Evolutionary conservation across 2,329 filamentous ascomycete species (phyloP).

Genomic region (Kalmusia sp.): DNA sequence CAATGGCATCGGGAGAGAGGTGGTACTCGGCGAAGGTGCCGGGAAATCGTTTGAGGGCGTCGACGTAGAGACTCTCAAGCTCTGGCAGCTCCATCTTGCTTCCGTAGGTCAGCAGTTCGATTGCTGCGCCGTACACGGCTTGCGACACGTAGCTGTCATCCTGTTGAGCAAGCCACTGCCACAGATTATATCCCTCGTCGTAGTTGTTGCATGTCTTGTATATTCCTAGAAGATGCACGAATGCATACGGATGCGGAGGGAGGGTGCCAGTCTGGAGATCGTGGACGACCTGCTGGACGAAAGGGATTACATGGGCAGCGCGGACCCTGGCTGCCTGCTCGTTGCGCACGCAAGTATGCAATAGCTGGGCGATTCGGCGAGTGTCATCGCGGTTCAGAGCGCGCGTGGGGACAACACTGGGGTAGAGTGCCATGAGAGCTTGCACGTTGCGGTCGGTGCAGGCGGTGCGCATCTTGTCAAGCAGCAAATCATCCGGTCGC

Average conservation of each 20-base stretch:
- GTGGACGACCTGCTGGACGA: conserved; percentile 48
- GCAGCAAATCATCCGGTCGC: neutral
- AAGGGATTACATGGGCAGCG: conserved; percentile 25
- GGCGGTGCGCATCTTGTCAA: conserved; percentile 25
- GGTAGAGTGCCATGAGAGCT: conserved; percentile 36
- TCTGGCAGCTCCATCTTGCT: conserved; percentile 46
- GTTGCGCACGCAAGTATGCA: conserved; percentile 46
- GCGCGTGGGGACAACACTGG: conserved; percentile 21
- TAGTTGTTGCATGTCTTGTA: conserved; percentile 55
- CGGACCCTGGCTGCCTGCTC: conserved; percentile 8
- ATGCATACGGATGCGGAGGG: conserved; percentile 46
- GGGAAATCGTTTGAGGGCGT: conserved; percentile 56
- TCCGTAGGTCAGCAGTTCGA: conserved; percentile 56
- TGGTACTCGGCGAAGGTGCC: conserved; percentile 56
- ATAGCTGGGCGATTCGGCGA: conserved; percentile 40
- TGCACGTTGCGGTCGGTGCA: conserved; percentile 22
- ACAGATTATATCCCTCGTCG: conserved; percentile 50
- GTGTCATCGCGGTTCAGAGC: conserved; percentile 30
- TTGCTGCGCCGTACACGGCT: conserved; percentile 57
- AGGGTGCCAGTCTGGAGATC: conserved; percentile 48
- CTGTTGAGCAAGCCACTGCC: conserved; percentile 56
- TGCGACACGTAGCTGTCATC: conserved; percentile 51
- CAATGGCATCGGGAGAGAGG: conserved; percentile 54
- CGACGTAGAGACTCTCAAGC: conserved; percentile 54
- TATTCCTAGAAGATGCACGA: conserved; percentile 56